Evolutionary conservation across 2,329 filamentous ascomycete genomes (phyloP), one percentile per base, ranked within the genome.

Genomic region (Leptodontidium sp.): DNA sequence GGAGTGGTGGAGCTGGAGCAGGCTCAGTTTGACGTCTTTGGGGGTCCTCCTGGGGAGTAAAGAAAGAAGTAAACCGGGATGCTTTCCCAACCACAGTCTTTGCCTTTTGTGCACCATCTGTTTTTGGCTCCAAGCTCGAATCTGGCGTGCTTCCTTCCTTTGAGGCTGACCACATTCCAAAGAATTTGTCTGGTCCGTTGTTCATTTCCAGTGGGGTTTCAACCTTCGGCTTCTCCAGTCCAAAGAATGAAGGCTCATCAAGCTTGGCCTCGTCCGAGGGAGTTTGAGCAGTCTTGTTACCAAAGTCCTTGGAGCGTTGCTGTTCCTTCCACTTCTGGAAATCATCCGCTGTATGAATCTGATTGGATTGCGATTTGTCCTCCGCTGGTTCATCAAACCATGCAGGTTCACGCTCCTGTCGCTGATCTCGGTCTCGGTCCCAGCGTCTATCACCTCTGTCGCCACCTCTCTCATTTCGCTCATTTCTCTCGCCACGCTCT

Each of bases 241-340:
- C 75, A 67, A 76, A 77, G 67, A 79, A 76, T 21, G 73, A 72
- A 17, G 77, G 75, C 26, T 80, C 82, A 21, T 80, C 68, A n/a
- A 78, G 77, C 61, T 77, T 77, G 57, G 75, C 74, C 67, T 84
- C 82, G 32, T 82, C 80, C 12, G 76, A 74, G 45, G 77, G 69
- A 14, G 74, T 69, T 62, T 76, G 77, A 43, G 61, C 65, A 65
- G 72, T 66, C 50, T 74, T 77, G 52, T 77, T 74, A 2, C 53
- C 57, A 11, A 59, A 12, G 11, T 58, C 63, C 64, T 76, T 76
- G 53, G 71, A 74, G 68, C 73, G 69, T 93, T 97, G 97, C 72
- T 86, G 87, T 75, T 97, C 93, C 85, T 97, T 97, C 89, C 95
- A 98, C 74, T 93, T 93, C 81, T 97, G 91, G 79, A 98, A 97